Evolutionary conservation across 305 asterid genomes (phyloP), one percentile per base, ranked within the genome.

Genomic region (Stenogyne calaminthoides): DNA sequence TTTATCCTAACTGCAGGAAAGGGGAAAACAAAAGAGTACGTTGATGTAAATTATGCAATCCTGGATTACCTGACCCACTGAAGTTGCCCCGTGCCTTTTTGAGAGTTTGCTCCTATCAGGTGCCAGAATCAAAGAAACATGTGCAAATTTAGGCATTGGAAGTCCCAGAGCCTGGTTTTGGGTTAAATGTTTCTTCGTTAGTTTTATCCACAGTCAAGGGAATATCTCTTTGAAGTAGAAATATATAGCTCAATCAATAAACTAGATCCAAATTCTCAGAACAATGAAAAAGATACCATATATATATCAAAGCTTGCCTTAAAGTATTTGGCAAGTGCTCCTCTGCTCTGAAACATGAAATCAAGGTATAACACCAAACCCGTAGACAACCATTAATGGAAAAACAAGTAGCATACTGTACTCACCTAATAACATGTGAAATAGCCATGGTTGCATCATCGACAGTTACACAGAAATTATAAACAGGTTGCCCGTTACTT

Each of bases 371-470:
- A 69, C 40, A 64, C 67, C 42, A 68, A 76, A 59, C 60, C 58
- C 49, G 3, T n/a, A 11, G 63, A 72, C 61, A 78, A 67, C n/a
- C 20, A 77, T 22, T 52, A 70, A 76, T 44, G 47, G 40, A 76
- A 67, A 68, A 27, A 37, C 39, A 44, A 62, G 52, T 2, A 37
- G 39, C n/a, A 32, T 32, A 40, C 25, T 25, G 60, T 46, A 42
- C 70, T 73, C 76, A 93, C 98, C 98, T 86, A 78, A 95, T 92
- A 77, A 94, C 99, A 80, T 94, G 99, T 3, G 99, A 88, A 80
- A 94, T 90, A 72, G 96, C 97, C 99, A 94, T 94, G 70, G 93
- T 86, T 75, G 99, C 95, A 85, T 94, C 99, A 83, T 94, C 99
- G 72, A 94, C 95, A 62, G 98, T 90, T 72, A 88, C 99, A 77